These are phyloP conservation scores for Nothophytophthora sp. DNA, from an alignment of 352 stramenopile genomes.

Conservation along the genomic window DNA sequence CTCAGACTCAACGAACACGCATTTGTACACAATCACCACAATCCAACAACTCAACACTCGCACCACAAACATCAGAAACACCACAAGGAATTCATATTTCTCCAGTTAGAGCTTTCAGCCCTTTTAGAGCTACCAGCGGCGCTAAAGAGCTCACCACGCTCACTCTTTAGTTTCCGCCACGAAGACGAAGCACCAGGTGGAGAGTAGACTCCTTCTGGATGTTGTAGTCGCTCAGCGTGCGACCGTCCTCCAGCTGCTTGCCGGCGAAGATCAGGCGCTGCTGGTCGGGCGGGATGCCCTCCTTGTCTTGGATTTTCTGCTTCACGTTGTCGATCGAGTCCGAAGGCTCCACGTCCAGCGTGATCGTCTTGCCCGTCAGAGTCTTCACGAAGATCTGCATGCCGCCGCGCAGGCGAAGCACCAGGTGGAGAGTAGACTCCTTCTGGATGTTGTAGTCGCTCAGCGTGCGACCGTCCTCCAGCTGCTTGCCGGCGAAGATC, in stretches of 20 bases:
- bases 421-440: conserved; percentile 93
- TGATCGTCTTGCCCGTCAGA: conserved; percentile 83
- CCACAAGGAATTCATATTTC: too few species aligned
- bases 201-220: conserved; percentile 95
- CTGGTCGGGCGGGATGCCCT: conserved; percentile 94
- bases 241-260: conserved; percentile 95
- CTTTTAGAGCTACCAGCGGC: too few species aligned
- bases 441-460: conserved; percentile 95
- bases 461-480: conserved; percentile 94
- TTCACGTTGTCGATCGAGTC: conserved; percentile 83
- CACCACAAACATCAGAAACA: too few species aligned
- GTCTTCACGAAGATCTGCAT: conserved; percentile 27
- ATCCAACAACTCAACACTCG: too few species aligned
- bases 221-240: conserved; percentile 95
- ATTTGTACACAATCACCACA: too few species aligned
- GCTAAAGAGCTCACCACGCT: conserved; percentile 11
- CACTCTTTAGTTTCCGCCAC: too few species aligned
- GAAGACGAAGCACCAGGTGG: conserved; percentile 89
- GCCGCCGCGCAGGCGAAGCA: conserved; percentile 75
- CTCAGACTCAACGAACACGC: too few species aligned
- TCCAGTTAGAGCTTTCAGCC: too few species aligned
- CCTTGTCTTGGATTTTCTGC: conserved; percentile 44
- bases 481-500: conserved; percentile 96
- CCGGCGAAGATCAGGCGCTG: conserved; percentile 96
- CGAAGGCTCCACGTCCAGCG: conserved; percentile 24